Conservation (phyloP, 352 stramenopile genomes). For the Phytophthora chlamydospora region DNA sequence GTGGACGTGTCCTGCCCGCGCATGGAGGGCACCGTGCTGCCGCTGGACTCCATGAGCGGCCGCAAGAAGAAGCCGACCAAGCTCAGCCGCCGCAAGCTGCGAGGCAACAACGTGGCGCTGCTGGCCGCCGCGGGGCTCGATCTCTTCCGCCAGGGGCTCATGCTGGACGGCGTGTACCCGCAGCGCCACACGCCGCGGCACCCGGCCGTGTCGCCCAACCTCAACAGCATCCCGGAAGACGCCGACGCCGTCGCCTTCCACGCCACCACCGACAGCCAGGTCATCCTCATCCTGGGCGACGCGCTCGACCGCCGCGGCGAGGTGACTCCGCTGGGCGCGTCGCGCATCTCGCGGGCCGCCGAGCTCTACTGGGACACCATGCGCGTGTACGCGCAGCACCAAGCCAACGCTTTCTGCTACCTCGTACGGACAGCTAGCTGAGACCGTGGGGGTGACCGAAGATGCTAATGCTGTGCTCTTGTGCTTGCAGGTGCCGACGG, state of each 20-base stretch:
- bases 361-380: conserved; percentile 66
- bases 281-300: conserved; percentile 59
- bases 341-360: conserved; percentile 47
- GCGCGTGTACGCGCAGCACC: conserved; percentile 42
- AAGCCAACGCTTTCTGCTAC: conserved; percentile 49
- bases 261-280: conserved; percentile 36
- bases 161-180: conserved; percentile 54
- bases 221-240: conserved; percentile 62
- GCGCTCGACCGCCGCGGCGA: conserved; percentile 29
- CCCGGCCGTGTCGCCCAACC: conserved; percentile 54
- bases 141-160: conserved; percentile 66
- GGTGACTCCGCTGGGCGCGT: conserved; percentile 36
- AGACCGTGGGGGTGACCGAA: background rate
- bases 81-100: conserved; percentile 1
- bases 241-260: conserved; percentile 23
- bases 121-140: conserved; percentile 63
- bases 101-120: conserved; percentile 26
- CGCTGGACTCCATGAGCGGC: conserved; percentile 48
- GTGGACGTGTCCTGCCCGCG: conserved; percentile 25
- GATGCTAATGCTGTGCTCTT: background rate
- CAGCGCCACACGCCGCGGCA: conserved; percentile 42
- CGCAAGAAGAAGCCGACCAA: conserved; percentile 20
- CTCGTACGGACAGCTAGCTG: conserved; percentile 30
- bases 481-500: conserved; percentile 16
- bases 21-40: conserved; percentile 53